Evolutionary conservation across 2,329 filamentous ascomycete genomes (phyloP), one percentile per base, ranked within the genome.

Genomic region (Xylariaceae sp.): DNA sequence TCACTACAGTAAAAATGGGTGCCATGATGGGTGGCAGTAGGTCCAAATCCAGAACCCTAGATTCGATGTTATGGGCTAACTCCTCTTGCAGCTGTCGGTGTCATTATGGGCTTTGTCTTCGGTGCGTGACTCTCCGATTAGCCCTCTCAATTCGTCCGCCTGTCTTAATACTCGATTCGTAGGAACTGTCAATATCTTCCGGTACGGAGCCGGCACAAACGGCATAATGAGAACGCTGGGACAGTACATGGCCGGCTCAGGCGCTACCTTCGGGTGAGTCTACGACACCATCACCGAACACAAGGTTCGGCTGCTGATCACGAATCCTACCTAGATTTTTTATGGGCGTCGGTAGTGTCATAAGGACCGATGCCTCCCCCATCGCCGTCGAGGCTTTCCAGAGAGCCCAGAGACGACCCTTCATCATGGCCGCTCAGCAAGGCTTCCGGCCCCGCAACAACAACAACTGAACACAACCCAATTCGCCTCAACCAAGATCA

Each of bases 331-430:
- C 2, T 11, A 86, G 83, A 19, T 97, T 97, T 76, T 99, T 99
- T 81, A 99, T 99, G 94, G 93, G 90, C 52, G 96, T 99, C 63
- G 94, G 94, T 62, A 96, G 90, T 63, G 92, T 96, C 42, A 97
- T 99, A 66, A 88, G 94, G 68, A 92, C 90, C 54, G 94, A 99
- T 64, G 85, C 89, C 59, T 89, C 90, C 41, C 85, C 88, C 36
- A 86, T 89, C 64, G 78, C 87, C 53, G 80, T 84, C 61, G 83
- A 91, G 68, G 83, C 89, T 52, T 96, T 93, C 75, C 81, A 84
- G 61, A 83, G 83, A 69, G 85, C 89, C 46, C 84, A 87, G 61
- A 79, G 87, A 63, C 82, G 83, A 57, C 90, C 92, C 19, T 84
- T 93, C 64, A 83, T 96, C 58, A 77, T 82, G 69, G 63, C 71